Conservation (phyloP, 129 eudicot genomes). For the Saposhnikovia divaricata region DNA sequence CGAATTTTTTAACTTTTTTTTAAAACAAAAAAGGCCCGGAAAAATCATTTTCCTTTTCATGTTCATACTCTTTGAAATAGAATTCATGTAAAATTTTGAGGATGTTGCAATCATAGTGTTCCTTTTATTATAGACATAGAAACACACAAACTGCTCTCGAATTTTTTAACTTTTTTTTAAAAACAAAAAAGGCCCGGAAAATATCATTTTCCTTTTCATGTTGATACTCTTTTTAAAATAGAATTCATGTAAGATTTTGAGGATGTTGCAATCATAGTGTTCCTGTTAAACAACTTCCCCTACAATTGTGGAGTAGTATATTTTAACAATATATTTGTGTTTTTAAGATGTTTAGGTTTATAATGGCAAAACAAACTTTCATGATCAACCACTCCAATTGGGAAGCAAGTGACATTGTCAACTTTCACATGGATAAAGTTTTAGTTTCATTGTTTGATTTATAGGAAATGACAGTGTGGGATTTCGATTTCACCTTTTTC, state of each 20-base stretch:
- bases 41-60: no score
- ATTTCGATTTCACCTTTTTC: background rate
- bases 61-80: no score
- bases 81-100: background rate
- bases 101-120: background rate
- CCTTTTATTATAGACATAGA: no score
- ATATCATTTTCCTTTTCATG: no score
- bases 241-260: background rate
- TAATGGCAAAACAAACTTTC: background rate
- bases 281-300: slow-evolving; percentile 21
- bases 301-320: background rate
- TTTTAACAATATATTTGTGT: no score
- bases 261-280: background rate
- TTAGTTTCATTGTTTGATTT: background rate
- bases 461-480: background rate
- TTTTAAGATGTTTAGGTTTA: background rate
- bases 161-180: no score
- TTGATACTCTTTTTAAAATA: no score
- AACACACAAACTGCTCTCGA: no score
- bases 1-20: no score
- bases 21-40: no score
- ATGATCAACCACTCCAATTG: slow-evolving; percentile 22
- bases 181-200: no score
- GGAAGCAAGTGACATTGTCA: slow-evolving; percentile 28
- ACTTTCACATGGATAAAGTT: slow-evolving; percentile 38